Percentiles rank a stretch among this genome's conserved stretches.
These are phyloP conservation scores for Lentinula detonsa DNA, from an alignment of 768 basidiomycete genomes.

Conservation along the genomic window DNA sequence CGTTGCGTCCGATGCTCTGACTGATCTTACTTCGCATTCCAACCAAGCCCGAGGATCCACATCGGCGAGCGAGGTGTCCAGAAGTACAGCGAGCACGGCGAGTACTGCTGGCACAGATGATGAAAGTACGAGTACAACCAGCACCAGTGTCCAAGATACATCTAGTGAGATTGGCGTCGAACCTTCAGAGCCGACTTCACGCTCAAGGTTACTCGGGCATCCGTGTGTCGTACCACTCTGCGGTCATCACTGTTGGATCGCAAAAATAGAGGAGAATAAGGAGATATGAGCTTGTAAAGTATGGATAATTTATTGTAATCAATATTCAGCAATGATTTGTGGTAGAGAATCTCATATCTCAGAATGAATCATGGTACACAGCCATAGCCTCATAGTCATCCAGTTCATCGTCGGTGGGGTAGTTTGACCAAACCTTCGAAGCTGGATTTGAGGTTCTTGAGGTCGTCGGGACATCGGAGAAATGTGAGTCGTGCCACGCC, in stretches of 20 bases:
- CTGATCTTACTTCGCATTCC: constrained; percentile 7
- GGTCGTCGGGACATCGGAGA: constrained; percentile 6
- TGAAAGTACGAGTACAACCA: constrained; percentile 6
- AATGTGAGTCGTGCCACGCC: constrained; percentile 34
- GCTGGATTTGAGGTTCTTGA: constrained; percentile 12
- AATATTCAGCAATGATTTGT: background rate
- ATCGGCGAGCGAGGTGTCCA: constrained; percentile 9
- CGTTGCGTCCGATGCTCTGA: constrained; percentile 24
- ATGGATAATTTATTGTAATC: background rate
- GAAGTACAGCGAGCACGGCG: constrained; percentile 12
- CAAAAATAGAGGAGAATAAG: background rate
- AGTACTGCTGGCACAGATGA: constrained; percentile 17
- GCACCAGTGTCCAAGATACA: constrained; percentile 14
- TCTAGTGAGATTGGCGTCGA: constrained; percentile 12
- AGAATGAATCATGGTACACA: constrained; percentile 20
- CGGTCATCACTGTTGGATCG: constrained; percentile 71
- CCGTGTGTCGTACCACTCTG: constrained; percentile 70
- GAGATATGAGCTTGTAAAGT: background rate
- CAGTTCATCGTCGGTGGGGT: constrained; percentile 24
- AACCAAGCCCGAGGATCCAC: constrained; percentile 5
- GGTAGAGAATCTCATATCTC: background rate
- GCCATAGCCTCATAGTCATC: constrained; percentile 30
- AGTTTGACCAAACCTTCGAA: background rate
- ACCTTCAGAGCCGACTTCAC: constrained; percentile 9
- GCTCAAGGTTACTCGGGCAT: constrained; percentile 41